These are phyloP conservation scores for Boechera retrofracta DNA, from an alignment of 345 rosid species.

Conservation along the genomic window DNA sequence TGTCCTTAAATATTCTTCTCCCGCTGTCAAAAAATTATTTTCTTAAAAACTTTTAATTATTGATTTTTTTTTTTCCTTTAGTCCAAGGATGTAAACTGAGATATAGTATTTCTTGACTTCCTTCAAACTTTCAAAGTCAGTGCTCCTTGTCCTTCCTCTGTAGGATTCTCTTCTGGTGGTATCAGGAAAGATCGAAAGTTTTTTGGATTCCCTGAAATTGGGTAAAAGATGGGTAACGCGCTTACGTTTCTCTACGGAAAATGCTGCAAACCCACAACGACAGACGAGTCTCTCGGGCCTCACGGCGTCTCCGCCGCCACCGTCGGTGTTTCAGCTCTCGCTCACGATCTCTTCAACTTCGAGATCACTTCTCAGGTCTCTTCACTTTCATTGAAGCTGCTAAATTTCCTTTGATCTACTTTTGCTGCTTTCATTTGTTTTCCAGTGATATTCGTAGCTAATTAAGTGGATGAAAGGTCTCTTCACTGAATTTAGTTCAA, in stretches of 20 bases:
- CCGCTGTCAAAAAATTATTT: too few relatives aligned
- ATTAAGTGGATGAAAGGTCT: not conserved
- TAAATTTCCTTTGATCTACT: not conserved
- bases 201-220: not conserved
- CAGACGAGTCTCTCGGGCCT: constrained; percentile 55
- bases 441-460: not conserved
- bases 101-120: not conserved
- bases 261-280: constrained; percentile 59
- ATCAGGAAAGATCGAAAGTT: constrained; percentile 22
- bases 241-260: constrained; percentile 51
- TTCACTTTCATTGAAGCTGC: not conserved
- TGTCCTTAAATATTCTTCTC: too few relatives aligned
- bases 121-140: not conserved
- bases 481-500: not conserved
- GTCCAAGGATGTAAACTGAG: not conserved
- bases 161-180: not conserved
- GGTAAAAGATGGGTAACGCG: constrained; percentile 59
- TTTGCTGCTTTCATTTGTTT: constrained; percentile 12
- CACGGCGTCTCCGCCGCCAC: constrained; percentile 64
- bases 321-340: constrained; percentile 81
- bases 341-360: constrained; percentile 77
- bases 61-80: too few relatives aligned
- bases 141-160: not conserved
- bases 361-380: constrained; percentile 76
- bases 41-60: too few relatives aligned